A percentile compares a stretch with the other conserved stretches of the same genome.
phyloP scores from a whole-genome alignment of 164 flowering plant genomes.

The Piper longum region DNA sequence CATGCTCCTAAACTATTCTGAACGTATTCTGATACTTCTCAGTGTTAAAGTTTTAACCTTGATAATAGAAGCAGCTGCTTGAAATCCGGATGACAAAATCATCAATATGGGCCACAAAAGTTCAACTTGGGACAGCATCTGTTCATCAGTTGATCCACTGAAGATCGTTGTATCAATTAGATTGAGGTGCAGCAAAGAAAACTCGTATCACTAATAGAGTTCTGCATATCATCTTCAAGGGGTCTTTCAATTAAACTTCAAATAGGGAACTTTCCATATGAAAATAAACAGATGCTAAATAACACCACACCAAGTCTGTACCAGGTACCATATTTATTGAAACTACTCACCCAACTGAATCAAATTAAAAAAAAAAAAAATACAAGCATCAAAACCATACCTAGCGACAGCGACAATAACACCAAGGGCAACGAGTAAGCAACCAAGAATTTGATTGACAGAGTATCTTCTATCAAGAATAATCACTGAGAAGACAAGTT shows the following conservation, averaged over 20 bases:
- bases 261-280: too few relatives aligned
- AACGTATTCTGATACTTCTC: background rate
- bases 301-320: too few relatives aligned
- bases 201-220: too few relatives aligned
- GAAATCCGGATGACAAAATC: conserved; percentile 77
- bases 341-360: background rate
- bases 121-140: conserved; percentile 44
- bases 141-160: conserved; percentile 56
- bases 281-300: too few relatives aligned
- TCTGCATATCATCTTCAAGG: too few relatives aligned
- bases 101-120: conserved; percentile 67
- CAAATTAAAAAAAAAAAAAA: background rate
- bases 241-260: too few relatives aligned
- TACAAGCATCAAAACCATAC: conserved; percentile 16
- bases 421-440: conserved; percentile 80
- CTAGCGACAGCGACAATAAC: conserved; percentile 63
- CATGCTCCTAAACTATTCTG: background rate
- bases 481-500: conserved; percentile 47
- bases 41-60: conserved; percentile 29
- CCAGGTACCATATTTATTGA: too few relatives aligned
- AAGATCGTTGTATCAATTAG: conserved; percentile 1
- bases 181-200: background rate
- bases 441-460: conserved; percentile 50
- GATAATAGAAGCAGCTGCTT: conserved; percentile 74
- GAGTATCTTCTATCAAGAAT: conserved; percentile 55